Base-by-base conservation (phyloP, 2,329 filamentous ascomycete species). In the Bertia moriformis region DNA sequence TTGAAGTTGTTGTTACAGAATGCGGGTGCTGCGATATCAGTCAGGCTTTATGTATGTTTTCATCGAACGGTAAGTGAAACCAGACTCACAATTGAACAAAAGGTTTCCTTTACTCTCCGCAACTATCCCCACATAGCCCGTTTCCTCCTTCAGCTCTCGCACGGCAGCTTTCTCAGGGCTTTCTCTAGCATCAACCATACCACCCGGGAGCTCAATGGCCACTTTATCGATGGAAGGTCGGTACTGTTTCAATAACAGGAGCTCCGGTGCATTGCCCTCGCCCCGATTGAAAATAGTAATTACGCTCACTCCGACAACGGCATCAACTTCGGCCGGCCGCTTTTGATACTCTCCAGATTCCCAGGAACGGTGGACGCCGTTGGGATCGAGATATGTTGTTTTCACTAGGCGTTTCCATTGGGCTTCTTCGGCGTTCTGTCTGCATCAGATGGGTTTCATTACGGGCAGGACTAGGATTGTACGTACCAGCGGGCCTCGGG, bases 301-400 rank as follows among this genome's bases (percentile, higher is more conserved):
- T 41, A 87, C 83, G 43, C 79, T 79, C 13, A 86, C 79, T 39
- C 77, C 80, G 49, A 86, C 82, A 39, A 85, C 76, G n/a, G n/a
- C n/a, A 20, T 73, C 70, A 41, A 66, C 65, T 45, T 57, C 63
- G 40, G 63, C 60, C 10, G 79, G 78, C 3, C 80, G 71, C 0
- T 79, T 85, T 19, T 67, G 67, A n/a, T 81, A 72, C 55, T 83
- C 76, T 14, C 77, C 77, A 1, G 76, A 80, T 51, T 87, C 81
- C 81, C 81, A 86, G 19, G 69, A 73, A 39, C 80, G 67, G 1
- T 61, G 54, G 14, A 61, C 59, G 46, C 73, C 74, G 22, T 67
- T 63, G 17, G 74, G 70, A 49, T 85, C 81, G 40, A 63, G 61
- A 54, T 85, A 87, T 22, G 66, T 70, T 45, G 74, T 69, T 50